These are phyloP conservation scores for Symmetrospora coprosmae DNA, from an alignment of 768 basidiomycete genomes.

Conservation along the genomic window DNA sequence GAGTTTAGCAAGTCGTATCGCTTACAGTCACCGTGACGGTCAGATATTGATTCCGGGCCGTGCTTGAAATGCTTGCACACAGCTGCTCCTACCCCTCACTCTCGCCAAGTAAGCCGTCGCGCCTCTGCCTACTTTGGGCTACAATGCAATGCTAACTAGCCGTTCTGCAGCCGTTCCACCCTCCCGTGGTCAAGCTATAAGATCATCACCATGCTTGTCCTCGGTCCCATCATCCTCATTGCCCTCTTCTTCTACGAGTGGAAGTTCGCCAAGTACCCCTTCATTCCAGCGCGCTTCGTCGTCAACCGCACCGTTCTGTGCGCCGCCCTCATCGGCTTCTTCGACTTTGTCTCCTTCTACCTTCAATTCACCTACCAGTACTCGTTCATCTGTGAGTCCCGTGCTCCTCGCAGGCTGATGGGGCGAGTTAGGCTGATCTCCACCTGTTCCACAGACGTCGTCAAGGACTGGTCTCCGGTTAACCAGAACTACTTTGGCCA, in stretches of 20 bases:
- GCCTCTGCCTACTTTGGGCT: neutral
- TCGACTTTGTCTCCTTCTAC: constrained; percentile 47
- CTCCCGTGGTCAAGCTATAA: constrained; percentile 20
- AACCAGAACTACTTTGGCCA: constrained; percentile 53
- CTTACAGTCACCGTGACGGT: neutral
- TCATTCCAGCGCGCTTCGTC: constrained; percentile 51
- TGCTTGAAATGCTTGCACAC: neutral
- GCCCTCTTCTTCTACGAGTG: constrained; percentile 38
- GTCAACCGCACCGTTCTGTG: constrained; percentile 49
- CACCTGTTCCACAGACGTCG: constrained; percentile 28
- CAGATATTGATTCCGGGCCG: neutral
- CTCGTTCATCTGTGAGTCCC: constrained; percentile 43
- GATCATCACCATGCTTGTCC: constrained; percentile 31
- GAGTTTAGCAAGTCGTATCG: neutral
- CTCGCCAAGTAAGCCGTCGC: neutral
- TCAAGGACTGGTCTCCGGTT: constrained; percentile 43
- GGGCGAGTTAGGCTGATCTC: constrained; percentile 28
- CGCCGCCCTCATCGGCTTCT: constrained; percentile 50
- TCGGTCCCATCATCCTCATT: constrained; percentile 26
- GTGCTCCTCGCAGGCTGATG: neutral
- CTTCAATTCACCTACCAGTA: constrained; percentile 61
- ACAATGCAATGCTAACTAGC: neutral
- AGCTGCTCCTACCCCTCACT: constrained; percentile 28
- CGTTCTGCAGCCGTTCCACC: neutral
- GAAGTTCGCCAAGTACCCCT: constrained; percentile 46